Base-by-base conservation (phyloP, 164 flowering plant genomes). In the Kingdonia uniflora region DNA sequence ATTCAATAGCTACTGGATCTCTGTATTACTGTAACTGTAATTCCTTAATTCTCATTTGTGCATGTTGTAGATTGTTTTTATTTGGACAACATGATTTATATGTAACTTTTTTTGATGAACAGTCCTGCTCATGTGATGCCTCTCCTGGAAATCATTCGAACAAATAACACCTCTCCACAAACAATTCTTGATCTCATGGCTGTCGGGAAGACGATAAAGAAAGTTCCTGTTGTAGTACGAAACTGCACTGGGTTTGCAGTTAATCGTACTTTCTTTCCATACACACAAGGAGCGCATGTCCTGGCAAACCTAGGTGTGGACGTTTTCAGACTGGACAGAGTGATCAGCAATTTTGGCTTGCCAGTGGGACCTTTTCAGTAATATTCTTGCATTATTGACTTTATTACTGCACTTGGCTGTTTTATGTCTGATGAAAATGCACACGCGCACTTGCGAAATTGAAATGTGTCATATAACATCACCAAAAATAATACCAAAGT, bases 101-200 rank as follows among this genome's bases (percentile, higher is more conserved):
- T 69, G 41, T 59, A 15, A 16, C 41, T 42, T 49, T 68, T 21
- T 65, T 51, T 65, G 11, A 63, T 74, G 52, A 54, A 67, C 85
- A 94, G 99, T 58, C 99, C 99, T 70, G 95, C 96, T 20, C 99
- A 94, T 72, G 70, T 89, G 65, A 92, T 94, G 99, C 95, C 95
- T 39, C 90, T 94, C 55, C 59, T 94, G 70, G 99, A 94, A 66
- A 81, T 89, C 50, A 88, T 94, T 21, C 82, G 92, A 23, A 77
- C 99, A 22, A 74, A 82, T 56, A 80, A 78, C 70, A 94, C 97
- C 39, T 87, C 97, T 44, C 71, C 97, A 12, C 99, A 89, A 78
- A 95, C 71, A 44, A 79, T 87, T 65, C 92, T 94, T 53, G 97
- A 94, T 76, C 87, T 94, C 46, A 80, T 94, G 85, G 57, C 84